Evolutionary conservation across 352 stramenopile genomes (phyloP).

Genomic region (Thraustochytrium sp.): DNA sequence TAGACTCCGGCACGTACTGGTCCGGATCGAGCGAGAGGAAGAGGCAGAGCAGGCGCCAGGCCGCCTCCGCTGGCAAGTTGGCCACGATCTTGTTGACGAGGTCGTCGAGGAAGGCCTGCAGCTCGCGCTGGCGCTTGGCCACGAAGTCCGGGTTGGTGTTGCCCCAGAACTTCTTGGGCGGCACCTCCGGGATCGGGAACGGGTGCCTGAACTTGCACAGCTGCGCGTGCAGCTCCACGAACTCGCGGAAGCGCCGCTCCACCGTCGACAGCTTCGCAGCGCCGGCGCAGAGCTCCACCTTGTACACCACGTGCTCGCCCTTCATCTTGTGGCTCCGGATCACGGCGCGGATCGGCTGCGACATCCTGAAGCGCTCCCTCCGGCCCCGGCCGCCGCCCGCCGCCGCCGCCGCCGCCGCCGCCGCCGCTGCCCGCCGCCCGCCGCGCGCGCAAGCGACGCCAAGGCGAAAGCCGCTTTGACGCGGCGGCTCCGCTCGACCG

Average conservation of each 20-base stretch:
- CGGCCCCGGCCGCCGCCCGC: too few relatives aligned
- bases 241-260: not conserved
- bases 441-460: too few relatives aligned
- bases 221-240: constrained; percentile 33
- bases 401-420: too few relatives aligned
- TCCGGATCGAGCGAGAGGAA: constrained; percentile 26
- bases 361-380: too few relatives aligned
- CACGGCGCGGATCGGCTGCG: constrained; percentile 28
- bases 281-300: constrained; percentile 29
- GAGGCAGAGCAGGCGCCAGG: constrained; percentile 39
- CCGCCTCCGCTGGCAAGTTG: constrained; percentile 18
- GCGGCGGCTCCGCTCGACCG: too few relatives aligned
- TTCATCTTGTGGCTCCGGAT: not conserved
- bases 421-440: too few relatives aligned
- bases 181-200: constrained; percentile 23
- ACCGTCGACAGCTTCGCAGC: not conserved
- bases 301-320: constrained; percentile 36
- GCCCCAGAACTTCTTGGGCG: constrained; percentile 38
- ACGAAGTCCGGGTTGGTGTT: constrained; percentile 27
- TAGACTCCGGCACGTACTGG: constrained; percentile 22
- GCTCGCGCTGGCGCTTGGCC: not conserved
- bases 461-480: too few relatives aligned
- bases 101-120: constrained; percentile 31
- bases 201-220: constrained; percentile 23
- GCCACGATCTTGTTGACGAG: constrained; percentile 26